Conservation (phyloP, 2,329 filamentous ascomycete species). For the Davidsoniella virescens region DNA sequence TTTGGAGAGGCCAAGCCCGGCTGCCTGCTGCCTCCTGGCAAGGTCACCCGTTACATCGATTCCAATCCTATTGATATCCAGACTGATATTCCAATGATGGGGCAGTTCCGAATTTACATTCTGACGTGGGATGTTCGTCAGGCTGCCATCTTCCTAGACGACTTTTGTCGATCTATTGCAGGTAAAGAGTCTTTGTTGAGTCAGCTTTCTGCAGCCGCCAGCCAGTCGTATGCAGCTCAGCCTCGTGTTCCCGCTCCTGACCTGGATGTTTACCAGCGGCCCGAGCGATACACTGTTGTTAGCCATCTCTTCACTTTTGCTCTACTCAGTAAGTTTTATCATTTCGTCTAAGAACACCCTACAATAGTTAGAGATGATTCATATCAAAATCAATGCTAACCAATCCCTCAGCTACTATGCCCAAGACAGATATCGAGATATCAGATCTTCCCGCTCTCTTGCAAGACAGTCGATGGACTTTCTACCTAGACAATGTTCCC, state of each 20-base stretch:
- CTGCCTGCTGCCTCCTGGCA: constrained; percentile 46
- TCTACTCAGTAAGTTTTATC: constrained; percentile 40
- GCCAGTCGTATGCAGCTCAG: constrained; percentile 43
- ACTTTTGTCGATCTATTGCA: constrained; percentile 39
- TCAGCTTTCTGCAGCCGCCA: constrained; percentile 41
- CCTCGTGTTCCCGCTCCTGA: constrained; percentile 39
- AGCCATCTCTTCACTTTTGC: constrained; percentile 55
- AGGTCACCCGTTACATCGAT: constrained; percentile 58
- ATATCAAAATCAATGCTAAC: not conserved
- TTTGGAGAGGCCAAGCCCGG: constrained; percentile 36
- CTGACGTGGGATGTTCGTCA: constrained; percentile 46
- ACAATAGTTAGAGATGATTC: not conserved
- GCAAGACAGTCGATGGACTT: constrained; percentile 51
- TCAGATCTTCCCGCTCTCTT: constrained; percentile 45
- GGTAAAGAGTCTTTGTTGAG: constrained; percentile 38
- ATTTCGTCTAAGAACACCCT: not conserved
- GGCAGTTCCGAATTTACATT: constrained; percentile 62
- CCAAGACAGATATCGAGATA: constrained; percentile 48
- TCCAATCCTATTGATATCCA: constrained; percentile 65
- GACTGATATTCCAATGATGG: constrained; percentile 60
- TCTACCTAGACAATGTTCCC: constrained; percentile 52
- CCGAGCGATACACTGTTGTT: constrained; percentile 50
- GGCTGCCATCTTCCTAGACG: constrained; percentile 40
- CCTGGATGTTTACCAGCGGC: constrained; percentile 46
- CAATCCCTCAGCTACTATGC: constrained; percentile 32